Evolutionary conservation across 108 stramenopile genomes (phyloP).

Genomic region (Heterococcus sp.): DNA sequence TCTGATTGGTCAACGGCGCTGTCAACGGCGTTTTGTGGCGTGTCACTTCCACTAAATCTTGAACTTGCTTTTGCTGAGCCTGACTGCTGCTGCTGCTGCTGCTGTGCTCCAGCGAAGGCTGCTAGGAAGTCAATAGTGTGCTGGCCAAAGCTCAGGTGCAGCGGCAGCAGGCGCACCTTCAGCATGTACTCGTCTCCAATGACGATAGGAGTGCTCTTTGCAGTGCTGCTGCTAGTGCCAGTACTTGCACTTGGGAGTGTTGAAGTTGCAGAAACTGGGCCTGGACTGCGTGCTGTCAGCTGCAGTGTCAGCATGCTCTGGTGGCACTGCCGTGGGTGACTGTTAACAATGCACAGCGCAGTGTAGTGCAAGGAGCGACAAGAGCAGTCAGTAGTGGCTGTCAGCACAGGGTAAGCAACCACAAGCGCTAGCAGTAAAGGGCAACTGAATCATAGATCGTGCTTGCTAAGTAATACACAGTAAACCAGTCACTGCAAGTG

Average conservation of each 20-base stretch:
- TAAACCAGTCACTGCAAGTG: not conserved
- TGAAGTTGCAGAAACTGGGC: no score
- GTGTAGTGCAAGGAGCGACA: not conserved
- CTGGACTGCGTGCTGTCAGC: conserved; percentile 25
- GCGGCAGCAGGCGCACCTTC: conserved; percentile 27
- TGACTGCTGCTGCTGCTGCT: not conserved
- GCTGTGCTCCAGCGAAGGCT: not conserved
- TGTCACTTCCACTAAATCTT: no score
- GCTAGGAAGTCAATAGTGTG: conserved; percentile 43
- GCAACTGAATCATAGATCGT: no score
- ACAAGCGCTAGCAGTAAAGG: no score
- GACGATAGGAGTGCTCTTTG: conserved; percentile 1
- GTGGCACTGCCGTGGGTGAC: conserved; percentile 25
- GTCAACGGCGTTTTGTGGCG: not conserved
- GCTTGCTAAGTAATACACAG: no score
- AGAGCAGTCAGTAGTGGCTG: no score
- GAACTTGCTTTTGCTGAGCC: not conserved
- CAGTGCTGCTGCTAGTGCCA: conserved; percentile 4
- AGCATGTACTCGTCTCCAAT: conserved; percentile 43
- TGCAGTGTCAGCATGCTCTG: conserved; percentile 34
- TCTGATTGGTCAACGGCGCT: not conserved
- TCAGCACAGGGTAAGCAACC: no score
- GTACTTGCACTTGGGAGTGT: no score
- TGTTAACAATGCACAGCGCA: not conserved
- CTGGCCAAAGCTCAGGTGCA: conserved; percentile 27